A percentile compares a stretch with the other conserved stretches of the same genome.
These are phyloP conservation scores for Aschersonia sp. DNA, from an alignment of 2,329 filamentous ascomycete genomes.

Conservation along the genomic window DNA sequence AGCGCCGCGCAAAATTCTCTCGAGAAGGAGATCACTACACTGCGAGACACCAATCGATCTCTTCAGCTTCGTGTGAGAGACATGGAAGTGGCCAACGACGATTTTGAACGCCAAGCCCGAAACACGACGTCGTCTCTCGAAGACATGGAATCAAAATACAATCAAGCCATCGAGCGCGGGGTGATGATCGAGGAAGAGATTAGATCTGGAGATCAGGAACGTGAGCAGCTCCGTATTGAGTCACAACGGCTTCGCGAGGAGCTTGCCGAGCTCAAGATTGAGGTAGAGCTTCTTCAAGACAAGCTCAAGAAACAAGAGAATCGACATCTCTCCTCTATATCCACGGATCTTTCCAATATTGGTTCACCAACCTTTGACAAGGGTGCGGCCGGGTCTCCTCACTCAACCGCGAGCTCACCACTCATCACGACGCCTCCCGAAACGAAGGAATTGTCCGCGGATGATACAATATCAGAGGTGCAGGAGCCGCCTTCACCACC, in stretches of 20 bases:
- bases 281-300: slow-evolving; percentile 85
- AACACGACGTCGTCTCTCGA: slow-evolving; percentile 93
- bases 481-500: slow-evolving; percentile 86
- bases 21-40: slow-evolving; percentile 88
- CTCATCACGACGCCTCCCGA: slow-evolving; percentile 75
- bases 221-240: slow-evolving; percentile 79
- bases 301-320: slow-evolving; percentile 64
- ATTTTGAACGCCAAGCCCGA: slow-evolving; percentile 90
- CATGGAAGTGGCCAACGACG: slow-evolving; percentile 95
- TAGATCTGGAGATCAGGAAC: slow-evolving; percentile 78
- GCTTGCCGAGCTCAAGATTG: slow-evolving; percentile 82
- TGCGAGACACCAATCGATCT: slow-evolving; percentile 72
- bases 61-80: slow-evolving; percentile 77
- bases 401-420: slow-evolving; percentile 81
- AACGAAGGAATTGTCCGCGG: slow-evolving; percentile 46
- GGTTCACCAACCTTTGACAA: slow-evolving; percentile 62
- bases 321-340: slow-evolving; percentile 43
- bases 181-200: slow-evolving; percentile 96
- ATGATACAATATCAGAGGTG: slow-evolving; percentile 45
- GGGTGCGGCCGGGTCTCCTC: slow-evolving; percentile 57
- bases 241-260: slow-evolving; percentile 82
- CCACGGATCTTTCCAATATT: slow-evolving; percentile 45
- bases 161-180: slow-evolving; percentile 77
- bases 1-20: slow-evolving; percentile 70
- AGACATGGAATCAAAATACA: slow-evolving; percentile 94